These are phyloP conservation scores for Colletotrichum destructivum DNA, from an alignment of 2,329 filamentous ascomycete genomes.

Conservation along the genomic window DNA sequence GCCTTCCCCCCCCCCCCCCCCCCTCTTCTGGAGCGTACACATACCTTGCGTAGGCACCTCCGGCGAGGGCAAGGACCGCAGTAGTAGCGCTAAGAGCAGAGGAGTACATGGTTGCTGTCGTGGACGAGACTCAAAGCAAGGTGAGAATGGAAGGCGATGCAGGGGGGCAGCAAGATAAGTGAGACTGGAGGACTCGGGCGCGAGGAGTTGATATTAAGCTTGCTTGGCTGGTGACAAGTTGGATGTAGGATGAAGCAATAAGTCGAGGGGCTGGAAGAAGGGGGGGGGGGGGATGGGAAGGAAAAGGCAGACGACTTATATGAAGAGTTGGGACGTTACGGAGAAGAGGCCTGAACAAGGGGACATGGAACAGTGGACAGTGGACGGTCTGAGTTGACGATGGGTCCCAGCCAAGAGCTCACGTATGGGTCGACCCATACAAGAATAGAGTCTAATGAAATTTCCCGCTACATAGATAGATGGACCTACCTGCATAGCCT, in stretches of 20 bases:
- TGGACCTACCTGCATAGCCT: constrained; percentile 19
- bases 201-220: constrained; percentile 13
- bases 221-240: neutral
- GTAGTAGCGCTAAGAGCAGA: constrained; percentile 29
- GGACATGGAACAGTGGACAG: constrained; percentile 5
- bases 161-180: neutral
- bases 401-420: constrained; percentile 34
- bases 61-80: constrained; percentile 22
- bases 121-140: neutral
- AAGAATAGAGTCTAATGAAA: constrained; percentile 32
- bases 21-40: neutral
- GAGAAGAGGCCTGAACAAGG: constrained; percentile 21
- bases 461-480: neutral
- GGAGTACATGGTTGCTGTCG: constrained; percentile 17
- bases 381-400: constrained; percentile 19
- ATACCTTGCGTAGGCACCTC: constrained; percentile 32
- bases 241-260: constrained; percentile 10
- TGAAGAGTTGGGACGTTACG: constrained; percentile 31
- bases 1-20: no score
- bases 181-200: neutral
- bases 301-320: constrained; percentile 27
- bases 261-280: constrained; percentile 18
- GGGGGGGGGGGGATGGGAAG: neutral
- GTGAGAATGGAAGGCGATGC: neutral
- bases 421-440: constrained; percentile 22